phyloP scores from a whole-genome alignment of 2,329 filamentous ascomycete species.

The Ceratocystiopsis minuta region DNA sequence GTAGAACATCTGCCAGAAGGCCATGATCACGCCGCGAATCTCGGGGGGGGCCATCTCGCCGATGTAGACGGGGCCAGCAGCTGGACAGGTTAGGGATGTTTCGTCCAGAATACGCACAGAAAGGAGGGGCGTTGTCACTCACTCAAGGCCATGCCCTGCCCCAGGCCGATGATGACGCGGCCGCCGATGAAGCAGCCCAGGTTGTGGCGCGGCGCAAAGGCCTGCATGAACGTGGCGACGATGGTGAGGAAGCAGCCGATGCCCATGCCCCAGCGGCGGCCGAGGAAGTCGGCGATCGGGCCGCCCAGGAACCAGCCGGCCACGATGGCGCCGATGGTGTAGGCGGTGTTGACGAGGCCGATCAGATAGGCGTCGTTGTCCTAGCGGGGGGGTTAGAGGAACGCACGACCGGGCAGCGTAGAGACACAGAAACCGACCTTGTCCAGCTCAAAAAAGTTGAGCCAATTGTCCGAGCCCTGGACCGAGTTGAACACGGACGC shows the following conservation, averaged over 20 bases:
- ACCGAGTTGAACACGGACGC: slow-evolving; percentile 57
- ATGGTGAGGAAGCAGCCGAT: slow-evolving; percentile 46
- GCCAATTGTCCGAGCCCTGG: slow-evolving; percentile 49
- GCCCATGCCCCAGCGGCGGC: slow-evolving; percentile 47
- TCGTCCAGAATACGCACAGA: too few relatives aligned
- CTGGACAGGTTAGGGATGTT: too few relatives aligned
- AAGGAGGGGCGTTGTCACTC: not conserved
- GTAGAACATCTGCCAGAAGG: slow-evolving; percentile 53
- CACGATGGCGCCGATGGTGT: slow-evolving; percentile 53
- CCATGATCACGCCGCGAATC: slow-evolving; percentile 50
- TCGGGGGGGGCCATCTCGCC: slow-evolving; percentile 46
- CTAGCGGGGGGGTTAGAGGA: slow-evolving; percentile 7
- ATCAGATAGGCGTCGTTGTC: slow-evolving; percentile 26
- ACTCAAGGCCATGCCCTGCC: slow-evolving; percentile 42
- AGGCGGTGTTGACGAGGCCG: slow-evolving; percentile 45
- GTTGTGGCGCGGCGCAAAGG: slow-evolving; percentile 41
- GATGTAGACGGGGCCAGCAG: slow-evolving; percentile 53
- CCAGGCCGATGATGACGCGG: slow-evolving; percentile 49
- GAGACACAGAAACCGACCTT: slow-evolving; percentile 1
- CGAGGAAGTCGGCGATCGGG: slow-evolving; percentile 40
- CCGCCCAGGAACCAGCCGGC: slow-evolving; percentile 53
- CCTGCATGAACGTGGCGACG: slow-evolving; percentile 50
- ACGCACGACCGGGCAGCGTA: not conserved
- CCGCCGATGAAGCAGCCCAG: slow-evolving; percentile 51
- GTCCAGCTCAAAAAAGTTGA: slow-evolving; percentile 39